Evolutionary conservation across 176 grass and related monocot species (phyloP), one percentile per base, ranked within the genome.

Genomic region (Aegilops longissima): DNA sequence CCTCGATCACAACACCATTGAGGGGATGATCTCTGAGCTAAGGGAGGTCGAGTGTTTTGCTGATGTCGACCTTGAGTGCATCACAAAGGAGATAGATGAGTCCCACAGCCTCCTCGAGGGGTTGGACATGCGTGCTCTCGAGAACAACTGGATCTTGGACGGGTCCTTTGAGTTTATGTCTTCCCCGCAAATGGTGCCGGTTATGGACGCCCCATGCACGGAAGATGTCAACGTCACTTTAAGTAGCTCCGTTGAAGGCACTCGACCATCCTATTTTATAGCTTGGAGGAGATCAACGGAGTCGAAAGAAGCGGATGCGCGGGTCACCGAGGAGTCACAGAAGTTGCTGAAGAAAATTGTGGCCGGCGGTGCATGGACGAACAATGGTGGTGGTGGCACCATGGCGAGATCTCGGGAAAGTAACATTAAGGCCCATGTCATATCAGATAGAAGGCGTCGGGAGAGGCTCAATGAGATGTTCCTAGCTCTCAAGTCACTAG

Each of bases 311-410:
- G 31, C 9, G 67, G 30, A 16, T 3, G 39, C 39, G 21, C 82
- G 40, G 54, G 30, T 77, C 69, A 18, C n/a, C 12, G 16, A 65
- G 12, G 84, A 82, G 66, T 51, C 93, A 8, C 93, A 98, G 75
- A 95, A 80, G 42, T 73, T 98, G 54, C 83, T 98, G 54, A 98
- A 95, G 93, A 95, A 93, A 85, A 73, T 80, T 63, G 54, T 94
- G 74, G 14, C 83, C 2, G 70, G 83, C 4, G 72, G 70, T 58
- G 49, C 73, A 52, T 85, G 89, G 92, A 66, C 40, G 20, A 81
- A 51, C 47, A 51, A 51, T 51, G 39, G 39, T 42, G 0, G 39
- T 42, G 39, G 39, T 42, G 39, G 39, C 39, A 42, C 39, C 39
- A 42, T 10, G 9, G 39, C 39, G 39, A 42, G 39, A 42, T 0